phyloP scores from a whole-genome alignment of 1,284 basidiomycete genomes.

The Tremellales sp. region DNA sequence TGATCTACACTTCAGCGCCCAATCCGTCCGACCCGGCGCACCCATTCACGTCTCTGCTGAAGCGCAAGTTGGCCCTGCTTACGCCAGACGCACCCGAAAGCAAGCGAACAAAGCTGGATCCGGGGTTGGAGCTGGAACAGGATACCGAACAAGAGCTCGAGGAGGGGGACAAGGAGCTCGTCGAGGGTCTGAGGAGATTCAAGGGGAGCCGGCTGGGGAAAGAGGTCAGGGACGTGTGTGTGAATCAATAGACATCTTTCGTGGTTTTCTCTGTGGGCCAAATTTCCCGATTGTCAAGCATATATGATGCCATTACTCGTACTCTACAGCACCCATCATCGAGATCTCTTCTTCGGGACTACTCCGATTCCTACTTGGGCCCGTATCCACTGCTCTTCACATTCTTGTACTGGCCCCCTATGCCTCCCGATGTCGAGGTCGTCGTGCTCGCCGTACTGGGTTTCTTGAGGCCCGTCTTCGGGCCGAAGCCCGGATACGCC shows the following conservation, averaged over 20 bases:
- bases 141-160: slow-evolving; percentile 9
- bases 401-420: slow-evolving; percentile 35
- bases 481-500: neutral
- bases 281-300: neutral
- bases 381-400: slow-evolving; percentile 48
- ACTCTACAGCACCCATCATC: neutral
- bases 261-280: too few species aligned
- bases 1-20: slow-evolving; percentile 14
- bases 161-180: slow-evolving; percentile 35
- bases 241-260: slow-evolving; percentile 37
- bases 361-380: slow-evolving; percentile 20
- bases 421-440: slow-evolving; percentile 15
- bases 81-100: slow-evolving; percentile 15
- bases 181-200: slow-evolving; percentile 39
- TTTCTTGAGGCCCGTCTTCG: too few species aligned
- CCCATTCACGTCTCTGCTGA: slow-evolving; percentile 30
- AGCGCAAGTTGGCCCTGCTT: slow-evolving; percentile 30
- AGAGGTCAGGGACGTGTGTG: slow-evolving; percentile 39
- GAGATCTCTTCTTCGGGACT: too few species aligned
- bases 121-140: neutral
- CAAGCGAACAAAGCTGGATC: neutral
- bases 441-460: slow-evolving; percentile 6
- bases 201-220: slow-evolving; percentile 29
- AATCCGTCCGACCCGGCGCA: slow-evolving; percentile 23
- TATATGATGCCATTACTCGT: neutral